A percentile compares a stretch with the other conserved stretches of the same genome.
Conservation (phyloP, 176 grass and related monocot species). For the Raddia guianensis region DNA sequence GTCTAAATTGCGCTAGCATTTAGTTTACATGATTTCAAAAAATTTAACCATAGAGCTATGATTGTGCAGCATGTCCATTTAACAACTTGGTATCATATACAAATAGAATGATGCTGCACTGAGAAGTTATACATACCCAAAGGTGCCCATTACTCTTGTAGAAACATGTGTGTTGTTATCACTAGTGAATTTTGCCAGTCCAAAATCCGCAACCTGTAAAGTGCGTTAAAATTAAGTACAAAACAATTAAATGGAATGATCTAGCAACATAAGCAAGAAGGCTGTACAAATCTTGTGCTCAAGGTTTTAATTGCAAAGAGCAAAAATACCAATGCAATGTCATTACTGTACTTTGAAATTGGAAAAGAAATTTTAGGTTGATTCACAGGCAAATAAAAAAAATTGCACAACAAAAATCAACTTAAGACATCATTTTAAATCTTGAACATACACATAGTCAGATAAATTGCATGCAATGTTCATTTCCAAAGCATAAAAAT, state of each 20-base stretch:
- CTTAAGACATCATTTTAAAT: background rate
- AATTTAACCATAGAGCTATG: background rate
- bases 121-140: constrained; percentile 57
- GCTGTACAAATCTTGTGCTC: background rate
- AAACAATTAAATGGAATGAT: constrained; percentile 7
- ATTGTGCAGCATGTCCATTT: background rate
- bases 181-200: constrained; percentile 67
- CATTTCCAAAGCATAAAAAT: background rate
- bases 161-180: constrained; percentile 81
- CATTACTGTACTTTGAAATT: background rate
- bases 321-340: background rate
- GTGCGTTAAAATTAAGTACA: background rate
- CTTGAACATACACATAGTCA: background rate
- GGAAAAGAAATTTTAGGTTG: background rate
- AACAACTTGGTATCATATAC: background rate
- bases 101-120: background rate
- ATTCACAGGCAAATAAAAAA: background rate
- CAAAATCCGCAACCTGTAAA: constrained; percentile 75
- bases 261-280: background rate
- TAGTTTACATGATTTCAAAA: background rate
- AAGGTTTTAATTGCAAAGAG: background rate
- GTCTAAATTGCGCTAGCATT: background rate
- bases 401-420: background rate
- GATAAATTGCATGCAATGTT: constrained; percentile 27
- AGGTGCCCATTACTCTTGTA: constrained; percentile 76